Base-by-base conservation (phyloP, 2,329 filamentous ascomycete genomes). In the Trichoderma brevicompactum region DNA sequence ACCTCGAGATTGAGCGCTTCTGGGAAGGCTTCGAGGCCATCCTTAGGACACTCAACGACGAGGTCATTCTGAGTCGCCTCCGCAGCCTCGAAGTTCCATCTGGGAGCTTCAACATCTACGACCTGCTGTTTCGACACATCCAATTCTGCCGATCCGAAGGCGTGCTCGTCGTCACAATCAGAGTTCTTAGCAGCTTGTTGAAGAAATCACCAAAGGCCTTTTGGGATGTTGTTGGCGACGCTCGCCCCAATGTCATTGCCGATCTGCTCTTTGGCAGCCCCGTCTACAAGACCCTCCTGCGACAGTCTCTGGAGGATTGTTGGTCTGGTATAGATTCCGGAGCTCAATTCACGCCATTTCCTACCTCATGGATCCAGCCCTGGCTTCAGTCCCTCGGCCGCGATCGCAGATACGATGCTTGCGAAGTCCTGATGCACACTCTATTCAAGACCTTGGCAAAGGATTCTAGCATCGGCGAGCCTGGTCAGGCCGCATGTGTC, bases 191-290 rank as follows among this genome's bases (percentile, higher is more conserved):
- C 50, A 82, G 81, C 12, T 83, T 97, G 15, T 81, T 97, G 60
- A 85, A 89, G 69, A 93, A 91, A 71, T 90, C 92, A 0, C 85
- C 92, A 0, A 85, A 85, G 63, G 90, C 91, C 50, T 95, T 97
- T 71, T 97, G 94, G 94, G 90, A 92, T 71, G 89, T 92, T 1
- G 89, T 96, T 79, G 89, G 91, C 58, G 87, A 92, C 36, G 92
- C 94, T 58, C 90, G 91, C 0, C 90, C 92, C 3, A 88, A 89
- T 48, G 87, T 89, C 40, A 87, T 98, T 54, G 87, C 92, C n/a
- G 93, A 97, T 74, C 86, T 93, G 68, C 86, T 97, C 49, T 92
- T 95, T 71, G 86, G 85, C 66, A 93, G 90, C 68, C 88, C 89
- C 7, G 82, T 85, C 3, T 87, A 91, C 70, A 83, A 83, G 40